Evolutionary conservation across 805 yeast genomes (phyloP), one percentile per base, ranked within the genome.

Genomic region (Sporopachydermia lactativora): DNA sequence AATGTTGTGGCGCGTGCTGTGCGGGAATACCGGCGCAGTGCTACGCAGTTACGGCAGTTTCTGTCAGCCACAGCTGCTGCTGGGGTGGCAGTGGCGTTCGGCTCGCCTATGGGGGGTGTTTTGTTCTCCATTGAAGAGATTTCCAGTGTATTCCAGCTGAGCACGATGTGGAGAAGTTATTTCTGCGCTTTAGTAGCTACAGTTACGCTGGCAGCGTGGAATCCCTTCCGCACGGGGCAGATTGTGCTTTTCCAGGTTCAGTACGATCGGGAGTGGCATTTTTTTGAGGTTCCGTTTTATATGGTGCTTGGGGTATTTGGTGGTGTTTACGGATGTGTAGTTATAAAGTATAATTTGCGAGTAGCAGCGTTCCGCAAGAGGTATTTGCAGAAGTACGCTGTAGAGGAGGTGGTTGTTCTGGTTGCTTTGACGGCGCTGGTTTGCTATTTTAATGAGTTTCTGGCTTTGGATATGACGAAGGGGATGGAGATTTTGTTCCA

Each of bases 41-140:
- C 57, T 34, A 45, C 61, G 39, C 52, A 60, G 46, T 52, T 55
- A 46, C 46, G 66, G 18, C 88, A 81, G 46, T 73, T 80, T 41
- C 61, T 92, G 41, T 77, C 89, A 1, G 96, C 98, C 0, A 80
- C 95, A 3, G 73, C 96, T 5, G 97, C 96, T 3, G 95, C 98
- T 1, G 99, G 99, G 41, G 97, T 92, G 5, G 97, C 97, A 0
- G 97, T 92, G 5, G 98, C 97, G 0, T 92, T 92, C 64, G 97
- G 95, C 0, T 75, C 88, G 8, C 98, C 98, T 0, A 85, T 89
- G 64, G 95, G 95, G 17, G 99, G 99, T 13, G 97, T 92, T 1
- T 60, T 92, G 34, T 92, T 94, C 57, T 77, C 94, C 8, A 71
- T 92, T 44, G 99, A 92, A 55, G 98, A 92, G 50, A 85, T 92